Conservation (phyloP, 768 basidiomycete species). For the Megacollybia marginata region DNA sequence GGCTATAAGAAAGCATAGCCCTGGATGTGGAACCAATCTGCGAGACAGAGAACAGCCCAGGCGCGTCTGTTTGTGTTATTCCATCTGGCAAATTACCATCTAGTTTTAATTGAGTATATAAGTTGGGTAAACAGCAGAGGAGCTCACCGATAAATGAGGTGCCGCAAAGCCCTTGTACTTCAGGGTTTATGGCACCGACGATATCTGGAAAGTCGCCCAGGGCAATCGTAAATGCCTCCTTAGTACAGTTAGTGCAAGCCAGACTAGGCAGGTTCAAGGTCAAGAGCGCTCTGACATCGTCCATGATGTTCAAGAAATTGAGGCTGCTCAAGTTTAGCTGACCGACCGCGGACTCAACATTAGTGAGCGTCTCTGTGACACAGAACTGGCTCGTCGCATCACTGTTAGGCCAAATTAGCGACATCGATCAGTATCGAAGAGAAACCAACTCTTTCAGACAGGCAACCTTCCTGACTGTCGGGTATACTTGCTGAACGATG, state of each 20-base stretch:
- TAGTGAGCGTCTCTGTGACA: constrained; percentile 39
- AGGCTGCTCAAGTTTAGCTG: constrained; percentile 19
- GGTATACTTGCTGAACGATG: constrained; percentile 36
- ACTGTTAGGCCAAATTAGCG: constrained; percentile 1
- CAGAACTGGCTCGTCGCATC: constrained; percentile 40
- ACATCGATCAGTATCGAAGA: not conserved
- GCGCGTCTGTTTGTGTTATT: constrained; percentile 12
- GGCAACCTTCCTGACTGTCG: constrained; percentile 35
- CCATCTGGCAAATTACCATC: constrained; percentile 8
- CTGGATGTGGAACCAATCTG: not conserved
- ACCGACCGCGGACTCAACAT: constrained; percentile 33
- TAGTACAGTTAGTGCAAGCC: constrained; percentile 38
- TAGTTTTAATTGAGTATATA: not conserved
- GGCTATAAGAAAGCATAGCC: no score
- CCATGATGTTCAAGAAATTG: constrained; percentile 11
- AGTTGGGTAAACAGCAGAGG: not conserved
- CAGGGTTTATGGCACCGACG: constrained; percentile 15
- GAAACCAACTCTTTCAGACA: constrained; percentile 51
- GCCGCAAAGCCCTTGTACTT: constrained; percentile 27
- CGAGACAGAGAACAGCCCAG: constrained; percentile 5
- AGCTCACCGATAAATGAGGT: constrained; percentile 31
- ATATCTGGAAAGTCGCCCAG: constrained; percentile 24
- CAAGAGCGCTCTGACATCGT: constrained; percentile 17
- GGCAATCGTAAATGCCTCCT: constrained; percentile 33
- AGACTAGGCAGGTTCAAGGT: constrained; percentile 23